These are phyloP conservation scores for Colletotrichum filicis DNA, from an alignment of 2,329 filamentous ascomycete species.

Conservation along the genomic window DNA sequence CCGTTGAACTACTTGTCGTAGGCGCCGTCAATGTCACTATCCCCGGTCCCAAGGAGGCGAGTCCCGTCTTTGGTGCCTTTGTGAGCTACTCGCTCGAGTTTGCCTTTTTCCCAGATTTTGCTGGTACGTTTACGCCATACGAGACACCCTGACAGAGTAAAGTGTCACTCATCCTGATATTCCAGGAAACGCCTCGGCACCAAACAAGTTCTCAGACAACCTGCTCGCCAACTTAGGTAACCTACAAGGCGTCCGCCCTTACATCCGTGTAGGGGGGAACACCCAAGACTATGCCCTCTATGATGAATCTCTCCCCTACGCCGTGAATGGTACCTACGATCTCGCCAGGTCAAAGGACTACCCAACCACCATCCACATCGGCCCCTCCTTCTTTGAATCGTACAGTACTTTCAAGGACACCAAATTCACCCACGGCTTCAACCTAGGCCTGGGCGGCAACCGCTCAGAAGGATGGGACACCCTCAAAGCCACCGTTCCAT, in stretches of 20 bases:
- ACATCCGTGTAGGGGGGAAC: slow-evolving; percentile 74
- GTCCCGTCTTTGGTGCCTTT: slow-evolving; percentile 50
- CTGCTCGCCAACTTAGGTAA: slow-evolving; percentile 66
- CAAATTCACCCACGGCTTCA: slow-evolving; percentile 72
- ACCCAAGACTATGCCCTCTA: slow-evolving; percentile 74
- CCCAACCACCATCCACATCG: slow-evolving; percentile 69
- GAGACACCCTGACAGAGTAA: background rate
- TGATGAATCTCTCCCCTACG: slow-evolving; percentile 60
- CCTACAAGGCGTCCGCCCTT: slow-evolving; percentile 66
- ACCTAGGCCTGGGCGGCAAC: slow-evolving; percentile 64
- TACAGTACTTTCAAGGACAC: slow-evolving; percentile 66
- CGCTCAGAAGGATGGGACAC: slow-evolving; percentile 61
- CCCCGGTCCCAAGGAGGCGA: slow-evolving; percentile 21
- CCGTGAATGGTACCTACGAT: slow-evolving; percentile 64
- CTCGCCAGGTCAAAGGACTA: slow-evolving; percentile 65
- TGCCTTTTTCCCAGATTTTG: slow-evolving; percentile 63
- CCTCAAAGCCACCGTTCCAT: slow-evolving; percentile 62
- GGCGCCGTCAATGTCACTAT: background rate
- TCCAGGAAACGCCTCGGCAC: slow-evolving; percentile 60
- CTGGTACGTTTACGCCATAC: slow-evolving; percentile 43
- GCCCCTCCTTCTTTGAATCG: slow-evolving; percentile 71
- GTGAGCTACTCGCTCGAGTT: slow-evolving; percentile 65
- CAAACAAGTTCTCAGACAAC: slow-evolving; percentile 70
- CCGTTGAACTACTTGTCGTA: background rate
- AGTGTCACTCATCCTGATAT: background rate